Evolutionary conservation across 768 basidiomycete genomes (phyloP), one percentile per base, ranked within the genome.

Genomic region (Melanogaster broomeanus): DNA sequence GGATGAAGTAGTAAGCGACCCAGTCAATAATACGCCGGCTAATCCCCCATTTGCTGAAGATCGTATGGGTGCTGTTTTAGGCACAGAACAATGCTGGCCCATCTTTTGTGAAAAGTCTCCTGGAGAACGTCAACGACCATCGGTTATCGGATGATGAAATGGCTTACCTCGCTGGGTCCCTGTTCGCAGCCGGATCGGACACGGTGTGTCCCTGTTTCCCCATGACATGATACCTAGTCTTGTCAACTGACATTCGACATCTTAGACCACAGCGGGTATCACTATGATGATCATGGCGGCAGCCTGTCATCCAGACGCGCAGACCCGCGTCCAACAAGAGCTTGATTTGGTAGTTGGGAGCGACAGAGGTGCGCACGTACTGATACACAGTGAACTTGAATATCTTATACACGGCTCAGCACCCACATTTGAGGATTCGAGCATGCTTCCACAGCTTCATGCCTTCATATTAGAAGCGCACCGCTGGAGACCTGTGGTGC

Each of bases 141-240:
- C 72, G 68, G 9, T 70, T 85, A 2, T 72, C 79, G 4, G 71
- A 74, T 37, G 70, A 79, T 46, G 83, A 85, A 55, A 75, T 77
- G 12, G 76, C 82, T 1, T 86, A 81, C 61, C 72, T 85, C 6
- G 79, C 78, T 2, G 84, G 83, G 1, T 73, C 72, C 30, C 74
- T 85, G 64, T 85, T 83, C 53, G 79, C 76, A 16, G 84, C 82
- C 21, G 84, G 81, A 1, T 75, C 78, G 1, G 83, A 81, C 48
- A 85, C 83, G 4, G 73, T 71, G 48, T 39, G 39, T 6, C 11
- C 15, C 28, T 25, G 13, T 22, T 30, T 19, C n/a, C n/a, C n/a
- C n/a, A n/a, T n/a, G n/a, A n/a, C n/a, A n/a, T n/a, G n/a, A n/a
- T n/a, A n/a, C n/a, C n/a, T n/a, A n/a, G n/a, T n/a, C n/a, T n/a